These are phyloP conservation scores for Penicillium roqueforti DNA, from an alignment of 495 filamentous ascomycete species.

Conservation along the genomic window DNA sequence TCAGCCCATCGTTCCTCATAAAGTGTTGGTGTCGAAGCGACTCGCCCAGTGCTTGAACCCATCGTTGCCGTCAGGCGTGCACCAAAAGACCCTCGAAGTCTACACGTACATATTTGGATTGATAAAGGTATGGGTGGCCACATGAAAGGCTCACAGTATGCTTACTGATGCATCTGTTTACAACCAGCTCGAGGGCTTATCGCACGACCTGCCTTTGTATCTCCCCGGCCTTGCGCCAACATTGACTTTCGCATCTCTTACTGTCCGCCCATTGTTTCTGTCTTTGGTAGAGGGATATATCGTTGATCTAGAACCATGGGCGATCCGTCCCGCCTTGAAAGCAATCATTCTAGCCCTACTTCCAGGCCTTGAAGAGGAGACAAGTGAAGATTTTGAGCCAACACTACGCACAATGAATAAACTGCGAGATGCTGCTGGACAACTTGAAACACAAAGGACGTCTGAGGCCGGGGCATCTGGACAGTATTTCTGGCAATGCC, in stretches of 20 bases:
- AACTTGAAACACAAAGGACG: conserved; percentile 38
- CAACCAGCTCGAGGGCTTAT: conserved; percentile 60
- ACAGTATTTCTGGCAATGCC: conserved; percentile 97
- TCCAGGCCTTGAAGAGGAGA: conserved; percentile 91
- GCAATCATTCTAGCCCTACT: conserved; percentile 79
- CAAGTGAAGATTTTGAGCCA: conserved; percentile 92
- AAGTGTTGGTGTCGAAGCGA: conserved; percentile 78
- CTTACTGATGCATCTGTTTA: conserved; percentile 10
- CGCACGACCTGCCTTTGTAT: conserved; percentile 78
- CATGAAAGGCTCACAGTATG: not conserved
- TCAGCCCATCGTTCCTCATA: conserved; percentile 72
- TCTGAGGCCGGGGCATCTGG: conserved; percentile 58
- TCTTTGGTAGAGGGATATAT: conserved; percentile 78
- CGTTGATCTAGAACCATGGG: conserved; percentile 59
- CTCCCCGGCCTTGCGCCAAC: conserved; percentile 84
- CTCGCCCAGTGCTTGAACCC: conserved; percentile 94
- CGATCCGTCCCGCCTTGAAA: conserved; percentile 83
- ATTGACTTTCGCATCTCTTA: conserved; percentile 87
- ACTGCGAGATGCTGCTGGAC: conserved; percentile 64
- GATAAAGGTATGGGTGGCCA: conserved; percentile 28
- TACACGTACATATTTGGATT: conserved; percentile 77
- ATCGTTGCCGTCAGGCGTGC: conserved; percentile 90
- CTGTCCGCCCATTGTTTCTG: conserved; percentile 78
- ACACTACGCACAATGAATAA: conserved; percentile 73
- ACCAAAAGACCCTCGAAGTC: conserved; percentile 95